Conservation (phyloP, 1,139 yeast genomes). For the Tardiomyces digboiensis region DNA sequence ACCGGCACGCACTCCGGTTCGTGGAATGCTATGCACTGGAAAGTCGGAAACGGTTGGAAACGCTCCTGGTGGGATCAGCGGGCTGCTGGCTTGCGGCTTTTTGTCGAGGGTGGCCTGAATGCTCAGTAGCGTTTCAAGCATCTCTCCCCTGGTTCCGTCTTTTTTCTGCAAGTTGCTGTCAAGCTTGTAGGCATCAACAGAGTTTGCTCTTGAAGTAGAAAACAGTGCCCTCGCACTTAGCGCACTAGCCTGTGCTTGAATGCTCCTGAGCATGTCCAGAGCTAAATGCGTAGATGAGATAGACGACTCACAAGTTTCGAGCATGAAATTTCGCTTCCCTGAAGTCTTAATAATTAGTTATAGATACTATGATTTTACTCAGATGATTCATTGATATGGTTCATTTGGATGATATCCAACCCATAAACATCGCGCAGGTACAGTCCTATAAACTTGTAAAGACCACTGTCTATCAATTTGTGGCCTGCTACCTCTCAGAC, state of each 20-base stretch:
- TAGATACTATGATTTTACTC: too few species aligned
- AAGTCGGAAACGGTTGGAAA: neutral
- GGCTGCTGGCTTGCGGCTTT: neutral
- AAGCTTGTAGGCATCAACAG: neutral
- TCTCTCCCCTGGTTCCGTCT: neutral
- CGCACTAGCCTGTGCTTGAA: neutral
- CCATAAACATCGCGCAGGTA: too few species aligned
- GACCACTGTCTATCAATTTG: too few species aligned
- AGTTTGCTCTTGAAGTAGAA: neutral
- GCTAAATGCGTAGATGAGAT: too few species aligned
- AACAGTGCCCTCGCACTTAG: neutral
- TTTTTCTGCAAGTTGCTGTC: neutral
- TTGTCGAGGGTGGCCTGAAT: neutral
- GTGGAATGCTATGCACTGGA: constrained; percentile 10
- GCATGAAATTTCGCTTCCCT: too few species aligned
- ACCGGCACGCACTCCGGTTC: constrained; percentile 28
- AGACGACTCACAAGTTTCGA: too few species aligned
- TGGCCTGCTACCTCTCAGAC: too few species aligned
- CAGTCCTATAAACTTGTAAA: too few species aligned
- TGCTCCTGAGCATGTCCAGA: neutral
- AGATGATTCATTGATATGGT: too few species aligned
- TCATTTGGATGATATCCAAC: too few species aligned
- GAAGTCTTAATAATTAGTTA: too few species aligned
- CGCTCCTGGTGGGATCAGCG: neutral
- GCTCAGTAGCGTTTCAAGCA: neutral